Evolutionary conservation across 2,329 filamentous ascomycete genomes (phyloP), one percentile per base, ranked within the genome.

Genomic region (Diplodia mutila): DNA sequence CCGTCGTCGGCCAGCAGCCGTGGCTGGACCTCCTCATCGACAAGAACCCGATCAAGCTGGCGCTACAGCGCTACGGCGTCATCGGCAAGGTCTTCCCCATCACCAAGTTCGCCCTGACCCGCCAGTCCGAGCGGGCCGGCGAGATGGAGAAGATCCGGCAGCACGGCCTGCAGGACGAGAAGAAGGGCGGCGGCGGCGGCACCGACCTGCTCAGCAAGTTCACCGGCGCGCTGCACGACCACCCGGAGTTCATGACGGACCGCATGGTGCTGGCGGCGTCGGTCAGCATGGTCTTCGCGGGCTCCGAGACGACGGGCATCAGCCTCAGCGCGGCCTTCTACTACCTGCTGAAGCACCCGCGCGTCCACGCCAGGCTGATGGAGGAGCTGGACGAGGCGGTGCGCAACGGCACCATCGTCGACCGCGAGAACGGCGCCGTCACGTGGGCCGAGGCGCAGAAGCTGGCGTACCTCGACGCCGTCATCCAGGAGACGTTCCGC

Each of bases 261-360:
- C 84, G 83, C 3, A 83, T 90, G 9, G 90, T 92, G 12, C 86
- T 90, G 70, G 89, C 89, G 7, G 90, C 91, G 80, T 89, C 89
- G 61, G 86, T 89, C n/a, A 88, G 84, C 68, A 91, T 91, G 89
- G 80, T 84, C 69, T 86, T 91, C 71, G 92, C 92, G 0, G 91
- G 91, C 3, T 90, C 87, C 2, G 92, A 95, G 77, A 94, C 91
- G 0, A 94, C 91, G 0, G 91, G 90, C 48, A 94, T 94, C 74
- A 88, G 86, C 7, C 83, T 94, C 0, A 86, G 86, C 6, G 85
- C 88, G 7, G 85, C 93, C 0, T 91, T 94, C 73, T 94, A 94
- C 78, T 89, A 88, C 76, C 79, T 94, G 3, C 82, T 93, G 42
- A 89, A 89, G 73, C 86, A 88, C 72, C 88, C 89, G 0, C 46